Base-by-base conservation (phyloP, 1,139 yeast genomes). In the Sugiyamaella xylanicola region DNA sequence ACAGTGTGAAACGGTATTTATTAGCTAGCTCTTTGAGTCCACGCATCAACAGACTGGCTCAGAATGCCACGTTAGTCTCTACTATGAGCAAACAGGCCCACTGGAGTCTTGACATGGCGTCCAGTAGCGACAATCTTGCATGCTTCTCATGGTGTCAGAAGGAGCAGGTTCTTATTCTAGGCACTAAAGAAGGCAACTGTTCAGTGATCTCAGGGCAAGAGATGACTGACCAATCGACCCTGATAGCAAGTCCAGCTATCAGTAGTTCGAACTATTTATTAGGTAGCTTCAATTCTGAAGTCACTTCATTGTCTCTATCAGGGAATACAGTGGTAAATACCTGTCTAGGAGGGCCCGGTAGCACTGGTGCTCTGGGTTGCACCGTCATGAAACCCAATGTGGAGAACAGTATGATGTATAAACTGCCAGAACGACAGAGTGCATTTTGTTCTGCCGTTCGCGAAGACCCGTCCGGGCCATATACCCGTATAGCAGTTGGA, bases 251-350 rank as follows among this genome's bases (percentile, higher is more conserved):
- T n/a, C 20, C 40, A n/a, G 7, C 20, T 2, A 13, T 7, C 13
- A 16, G 21, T 8, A 19, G 17, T 25, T 27, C 22, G 17, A 19
- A n/a, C 7, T 48, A 40, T 48, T 48, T 13, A 1, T 9, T 48
- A 11, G 39, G 21, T 13, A 48, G 41, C 29, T 49, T 49, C 40
- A 48, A 52, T 8, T 53, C 56, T 9, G 53, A 53, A 32, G 51
- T 56, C 37, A 56, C 55, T 1, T 56, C 59, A n/a, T 19, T 56
- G 8, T 50, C 56, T 1, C 27, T 53, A 17, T 53, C 54, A 2
- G 55, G 54, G 11, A 36, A 53, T 17, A 49, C 53, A 25, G 16
- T 53, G 32, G 59, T 53, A 2, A 35, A 43, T 35, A 56, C 59
- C 8, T 46, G 56, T 29, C 50, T 56, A 20, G 58, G 48, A 19